Percentiles rank a stretch among this genome's conserved stretches.
Conservation (phyloP, 2,329 filamentous ascomycete genomes). For the Fusarium pseudoanthophilum region DNA sequence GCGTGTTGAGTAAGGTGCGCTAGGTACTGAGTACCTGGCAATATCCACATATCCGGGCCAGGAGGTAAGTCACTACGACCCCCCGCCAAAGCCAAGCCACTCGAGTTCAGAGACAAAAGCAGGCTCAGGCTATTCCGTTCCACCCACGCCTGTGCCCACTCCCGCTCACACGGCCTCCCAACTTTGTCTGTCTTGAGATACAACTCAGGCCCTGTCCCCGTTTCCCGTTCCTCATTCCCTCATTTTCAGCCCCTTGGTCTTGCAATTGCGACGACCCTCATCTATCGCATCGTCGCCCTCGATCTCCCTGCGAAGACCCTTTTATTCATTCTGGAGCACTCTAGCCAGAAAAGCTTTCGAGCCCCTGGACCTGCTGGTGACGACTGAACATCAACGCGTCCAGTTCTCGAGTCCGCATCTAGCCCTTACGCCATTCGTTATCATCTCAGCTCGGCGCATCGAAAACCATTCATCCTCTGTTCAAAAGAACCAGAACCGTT, state of each 20-base stretch:
- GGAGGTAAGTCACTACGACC: conserved; percentile 24
- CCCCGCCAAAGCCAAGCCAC: conserved; percentile 30
- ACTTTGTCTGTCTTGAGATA: conserved; percentile 46
- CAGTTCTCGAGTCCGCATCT: conserved; percentile 15
- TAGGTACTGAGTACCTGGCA: conserved; percentile 24
- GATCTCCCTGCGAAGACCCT: conserved; percentile 24
- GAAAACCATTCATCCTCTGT: background rate
- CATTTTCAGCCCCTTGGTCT: conserved; percentile 36
- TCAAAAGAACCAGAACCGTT: background rate
- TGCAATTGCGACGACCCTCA: conserved; percentile 44
- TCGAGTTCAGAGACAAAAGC: conserved; percentile 28
- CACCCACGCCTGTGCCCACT: conserved; percentile 41
- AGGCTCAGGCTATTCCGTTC: conserved; percentile 40
- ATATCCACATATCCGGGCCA: conserved; percentile 11
- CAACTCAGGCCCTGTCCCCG: conserved; percentile 44
- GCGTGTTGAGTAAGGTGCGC: conserved; percentile 7
- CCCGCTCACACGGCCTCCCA: conserved; percentile 38
- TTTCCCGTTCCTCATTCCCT: conserved; percentile 40
- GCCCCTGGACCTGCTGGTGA: conserved; percentile 11
- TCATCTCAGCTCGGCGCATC: conserved; percentile 22
- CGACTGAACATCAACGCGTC: conserved; percentile 26
- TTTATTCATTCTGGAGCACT: conserved; percentile 10
- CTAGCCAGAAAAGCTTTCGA: conserved; percentile 18
- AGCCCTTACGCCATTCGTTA: conserved; percentile 11
- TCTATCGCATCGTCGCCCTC: conserved; percentile 36